Conservation (phyloP, 495 filamentous ascomycete species). For the Penicillium manginii region DNA sequence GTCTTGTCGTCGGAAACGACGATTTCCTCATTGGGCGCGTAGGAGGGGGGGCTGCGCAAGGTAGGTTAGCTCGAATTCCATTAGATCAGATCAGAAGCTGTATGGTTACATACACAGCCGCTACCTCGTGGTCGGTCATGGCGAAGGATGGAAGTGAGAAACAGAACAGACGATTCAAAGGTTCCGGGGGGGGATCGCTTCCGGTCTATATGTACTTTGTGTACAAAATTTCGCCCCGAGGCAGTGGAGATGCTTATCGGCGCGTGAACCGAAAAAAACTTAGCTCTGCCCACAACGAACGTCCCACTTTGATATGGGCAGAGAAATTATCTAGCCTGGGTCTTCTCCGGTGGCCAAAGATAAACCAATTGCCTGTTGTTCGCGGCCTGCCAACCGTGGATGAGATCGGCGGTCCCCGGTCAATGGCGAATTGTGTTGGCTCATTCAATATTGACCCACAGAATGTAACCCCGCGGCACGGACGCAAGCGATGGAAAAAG, state of each 20-base stretch:
- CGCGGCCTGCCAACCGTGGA: neutral
- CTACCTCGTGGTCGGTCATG: conserved; percentile 36
- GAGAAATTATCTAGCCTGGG: neutral
- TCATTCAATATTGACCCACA: neutral
- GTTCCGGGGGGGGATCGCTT: neutral
- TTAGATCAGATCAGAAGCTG: neutral
- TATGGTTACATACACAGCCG: conserved; percentile 37
- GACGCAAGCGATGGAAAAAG: neutral
- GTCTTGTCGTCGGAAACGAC: conserved; percentile 33
- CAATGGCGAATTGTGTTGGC: neutral
- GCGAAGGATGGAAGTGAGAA: conserved; percentile 9
- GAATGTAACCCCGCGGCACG: conserved; percentile 1
- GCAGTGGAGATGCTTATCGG: conserved; percentile 29
- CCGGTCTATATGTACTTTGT: conserved; percentile 28
- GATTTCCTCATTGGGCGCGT: conserved; percentile 24
- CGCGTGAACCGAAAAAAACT: conserved; percentile 23
- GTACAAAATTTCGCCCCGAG: conserved; percentile 25
- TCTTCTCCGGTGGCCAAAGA: neutral
- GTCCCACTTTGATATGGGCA: conserved; percentile 2
- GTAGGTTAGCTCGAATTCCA: neutral
- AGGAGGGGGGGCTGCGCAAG: neutral
- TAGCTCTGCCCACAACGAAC: neutral
- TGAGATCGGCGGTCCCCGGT: neutral
- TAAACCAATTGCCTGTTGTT: neutral
- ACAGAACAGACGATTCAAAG: conserved; percentile 6